Percentiles rank a stretch among this genome's conserved stretches.
Evolutionary conservation across 306 rosid species (phyloP).

Genomic region (Dalbergia cultrata): DNA sequence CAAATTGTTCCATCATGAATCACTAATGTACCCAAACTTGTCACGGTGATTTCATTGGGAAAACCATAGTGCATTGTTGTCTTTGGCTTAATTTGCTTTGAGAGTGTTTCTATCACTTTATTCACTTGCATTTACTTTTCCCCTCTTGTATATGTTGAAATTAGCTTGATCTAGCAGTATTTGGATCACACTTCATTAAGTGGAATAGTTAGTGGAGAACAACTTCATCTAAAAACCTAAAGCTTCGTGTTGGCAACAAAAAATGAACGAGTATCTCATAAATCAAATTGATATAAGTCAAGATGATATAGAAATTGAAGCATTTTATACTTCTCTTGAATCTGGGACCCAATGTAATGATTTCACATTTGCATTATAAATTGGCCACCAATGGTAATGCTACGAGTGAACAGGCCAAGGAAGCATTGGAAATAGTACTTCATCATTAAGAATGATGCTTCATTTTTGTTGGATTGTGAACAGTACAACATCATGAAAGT

Average conservation of each 20-base stretch:
- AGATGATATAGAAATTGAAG: slow-evolving; percentile 11
- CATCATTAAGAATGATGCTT: not conserved
- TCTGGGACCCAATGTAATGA: not conserved
- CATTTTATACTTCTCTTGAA: slow-evolving; percentile 27
- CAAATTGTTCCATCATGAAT: no score
- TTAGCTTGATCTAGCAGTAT: no score
- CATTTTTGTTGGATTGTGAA: not conserved
- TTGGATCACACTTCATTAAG: not conserved
- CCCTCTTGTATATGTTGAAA: no score
- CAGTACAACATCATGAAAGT: not conserved
- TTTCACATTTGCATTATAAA: not conserved
- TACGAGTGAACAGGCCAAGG: not conserved
- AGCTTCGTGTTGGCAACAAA: not conserved
- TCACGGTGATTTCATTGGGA: no score
- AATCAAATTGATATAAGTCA: not conserved
- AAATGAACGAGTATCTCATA: not conserved
- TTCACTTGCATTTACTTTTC: no score
- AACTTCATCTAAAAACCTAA: not conserved
- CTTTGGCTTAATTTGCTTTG: no score
- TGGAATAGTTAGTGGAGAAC: not conserved
- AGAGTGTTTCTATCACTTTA: no score
- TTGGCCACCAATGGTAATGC: no score
- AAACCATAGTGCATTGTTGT: no score
- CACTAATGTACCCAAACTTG: no score
- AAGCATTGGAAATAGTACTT: slow-evolving; percentile 13